Evolutionary conservation across 2,329 filamentous ascomycete species (phyloP).

Genomic region (Arthroderma sp.): DNA sequence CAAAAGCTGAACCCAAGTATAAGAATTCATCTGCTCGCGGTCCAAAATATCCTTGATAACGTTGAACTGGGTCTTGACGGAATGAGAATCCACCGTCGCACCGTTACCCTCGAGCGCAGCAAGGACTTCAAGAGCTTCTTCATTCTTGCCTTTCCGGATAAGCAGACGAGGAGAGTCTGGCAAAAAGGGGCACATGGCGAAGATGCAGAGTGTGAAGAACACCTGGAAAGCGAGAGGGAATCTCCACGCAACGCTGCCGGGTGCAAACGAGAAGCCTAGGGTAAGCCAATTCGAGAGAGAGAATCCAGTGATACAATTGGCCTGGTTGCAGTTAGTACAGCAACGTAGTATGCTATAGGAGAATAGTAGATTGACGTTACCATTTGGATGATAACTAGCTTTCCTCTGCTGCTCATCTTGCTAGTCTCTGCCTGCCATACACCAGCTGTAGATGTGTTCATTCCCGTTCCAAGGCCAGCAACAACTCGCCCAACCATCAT

Average conservation of each 20-base stretch:
- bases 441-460: slow-evolving; percentile 38
- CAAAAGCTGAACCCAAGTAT: slow-evolving; percentile 33
- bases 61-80: slow-evolving; percentile 20
- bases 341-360: background rate
- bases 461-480: slow-evolving; percentile 33
- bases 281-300: slow-evolving; percentile 29
- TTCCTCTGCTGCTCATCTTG: slow-evolving; percentile 29
- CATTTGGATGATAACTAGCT: slow-evolving; percentile 20
- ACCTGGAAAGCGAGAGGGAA: slow-evolving; percentile 22
- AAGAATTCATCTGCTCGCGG: slow-evolving; percentile 32
- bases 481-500: slow-evolving; percentile 35
- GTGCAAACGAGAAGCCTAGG: slow-evolving; percentile 28
- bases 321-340: slow-evolving; percentile 9
- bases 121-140: slow-evolving; percentile 7
- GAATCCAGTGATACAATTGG: slow-evolving; percentile 20
- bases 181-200: slow-evolving; percentile 18
- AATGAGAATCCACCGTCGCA: slow-evolving; percentile 16
- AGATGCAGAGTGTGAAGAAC: slow-evolving; percentile 16
- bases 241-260: slow-evolving; percentile 20
- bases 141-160: slow-evolving; percentile 8
- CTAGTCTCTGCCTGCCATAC: slow-evolving; percentile 34
- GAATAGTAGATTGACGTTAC: slow-evolving; percentile 5
- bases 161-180: slow-evolving; percentile 22
- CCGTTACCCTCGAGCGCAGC: slow-evolving; percentile 15
- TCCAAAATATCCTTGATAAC: slow-evolving; percentile 29